These are phyloP conservation scores for Penicillium decumbens DNA, from an alignment of 2,329 filamentous ascomycete genomes.

Conservation along the genomic window DNA sequence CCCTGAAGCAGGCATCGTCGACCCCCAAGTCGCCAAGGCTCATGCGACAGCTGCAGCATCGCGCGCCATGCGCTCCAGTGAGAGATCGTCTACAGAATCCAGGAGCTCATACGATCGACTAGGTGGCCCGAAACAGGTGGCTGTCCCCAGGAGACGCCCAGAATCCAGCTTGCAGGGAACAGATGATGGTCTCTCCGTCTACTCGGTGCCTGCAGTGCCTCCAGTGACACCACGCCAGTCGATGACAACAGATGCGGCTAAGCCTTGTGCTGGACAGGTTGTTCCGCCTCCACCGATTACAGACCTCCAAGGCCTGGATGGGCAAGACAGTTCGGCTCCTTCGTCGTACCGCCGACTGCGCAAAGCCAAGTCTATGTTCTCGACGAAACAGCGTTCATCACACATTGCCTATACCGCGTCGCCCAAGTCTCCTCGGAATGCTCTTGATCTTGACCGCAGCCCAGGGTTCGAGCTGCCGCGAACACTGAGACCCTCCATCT, in stretches of 20 bases:
- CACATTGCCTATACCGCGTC: conserved; percentile 16
- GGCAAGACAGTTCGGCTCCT: conserved; percentile 37
- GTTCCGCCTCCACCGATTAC: conserved; percentile 25
- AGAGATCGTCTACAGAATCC: conserved; percentile 26
- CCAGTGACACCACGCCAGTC: conserved; percentile 5
- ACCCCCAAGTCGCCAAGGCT: conserved; percentile 16
- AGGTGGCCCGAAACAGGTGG: conserved; percentile 26
- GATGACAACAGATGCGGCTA: neutral
- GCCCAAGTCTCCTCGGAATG: conserved; percentile 7
- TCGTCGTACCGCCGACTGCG: conserved; percentile 47
- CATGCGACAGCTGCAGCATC: conserved; percentile 43
- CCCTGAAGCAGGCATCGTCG: conserved; percentile 3
- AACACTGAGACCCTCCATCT: conserved; percentile 40
- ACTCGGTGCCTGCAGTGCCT: neutral
- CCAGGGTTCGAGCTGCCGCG: conserved; percentile 18
- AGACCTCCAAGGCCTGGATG: conserved; percentile 34
- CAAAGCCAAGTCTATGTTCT: conserved; percentile 48
- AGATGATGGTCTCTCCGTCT: conserved; percentile 8
- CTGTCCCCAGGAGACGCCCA: conserved; percentile 24
- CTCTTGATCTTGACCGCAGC: conserved; percentile 15
- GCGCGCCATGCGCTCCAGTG: conserved; percentile 39
- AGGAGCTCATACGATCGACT: conserved; percentile 28
- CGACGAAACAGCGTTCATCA: conserved; percentile 33
- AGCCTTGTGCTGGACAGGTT: conserved; percentile 14
- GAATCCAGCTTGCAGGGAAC: conserved; percentile 15